These are phyloP conservation scores for Nemania bipapillata DNA, from an alignment of 2,329 filamentous ascomycete species.

Conservation along the genomic window DNA sequence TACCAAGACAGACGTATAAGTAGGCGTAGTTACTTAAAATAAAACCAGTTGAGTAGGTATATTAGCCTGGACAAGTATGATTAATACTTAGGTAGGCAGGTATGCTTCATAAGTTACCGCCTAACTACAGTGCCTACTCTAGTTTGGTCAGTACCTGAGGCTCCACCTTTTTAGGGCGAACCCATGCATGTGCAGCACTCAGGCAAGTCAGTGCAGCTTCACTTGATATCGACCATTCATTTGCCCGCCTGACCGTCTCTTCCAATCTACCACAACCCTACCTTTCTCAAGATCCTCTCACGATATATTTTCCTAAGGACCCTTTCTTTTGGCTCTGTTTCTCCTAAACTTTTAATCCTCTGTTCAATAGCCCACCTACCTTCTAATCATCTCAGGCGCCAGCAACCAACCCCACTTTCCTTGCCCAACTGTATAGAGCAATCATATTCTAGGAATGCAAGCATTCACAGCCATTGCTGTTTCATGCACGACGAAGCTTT, in stretches of 20 bases:
- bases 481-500: conserved; percentile 21
- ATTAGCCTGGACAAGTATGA: background rate
- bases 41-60: background rate
- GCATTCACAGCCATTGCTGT: conserved; percentile 15
- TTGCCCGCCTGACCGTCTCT: conserved; percentile 27
- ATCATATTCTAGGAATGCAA: background rate
- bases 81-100: background rate
- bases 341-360: background rate
- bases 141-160: background rate
- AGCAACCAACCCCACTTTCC: background rate
- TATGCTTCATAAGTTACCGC: background rate
- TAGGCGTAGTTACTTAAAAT: background rate
- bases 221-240: conserved; percentile 22
- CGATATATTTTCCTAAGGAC: background rate
- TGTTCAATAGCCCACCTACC: background rate
- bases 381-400: background rate
- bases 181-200: background rate
- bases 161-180: conserved; percentile 5
- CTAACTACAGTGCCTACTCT: background rate
- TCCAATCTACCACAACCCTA: conserved; percentile 16
- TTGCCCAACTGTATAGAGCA: background rate
- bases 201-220: conserved; percentile 18
- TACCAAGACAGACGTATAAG: background rate
- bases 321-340: background rate
- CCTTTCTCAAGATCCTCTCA: conserved; percentile 4